Evolutionary conservation across 1,139 yeast genomes (phyloP), one percentile per base, ranked within the genome.

Genomic region (Cylindricascospora bacillispora): DNA sequence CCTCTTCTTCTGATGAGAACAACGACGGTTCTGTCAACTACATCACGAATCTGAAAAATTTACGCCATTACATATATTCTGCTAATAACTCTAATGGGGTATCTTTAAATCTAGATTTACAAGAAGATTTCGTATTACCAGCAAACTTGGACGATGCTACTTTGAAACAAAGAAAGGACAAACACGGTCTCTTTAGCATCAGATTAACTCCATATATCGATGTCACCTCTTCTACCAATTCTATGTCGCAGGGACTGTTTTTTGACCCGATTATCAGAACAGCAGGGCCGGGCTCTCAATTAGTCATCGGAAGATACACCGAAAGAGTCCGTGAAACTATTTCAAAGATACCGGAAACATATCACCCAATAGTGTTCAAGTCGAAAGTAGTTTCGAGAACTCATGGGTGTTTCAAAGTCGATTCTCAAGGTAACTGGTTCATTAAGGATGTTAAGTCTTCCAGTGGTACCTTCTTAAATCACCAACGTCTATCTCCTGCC

Each of bases 331-430:
- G 80, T 44, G 73, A 73, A 17, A 79, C 82, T 0, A 78, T 80
- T 4, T 71, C 70, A 29, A 79, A 83, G 3, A 73, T 79, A 1
- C 79, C 76, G 29, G 80, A 81, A 11, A 70, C 78, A 3, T 69
- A 73, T 32, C 77, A 79, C 2, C 83, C 94, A 0, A 75, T 89
- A 17, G 93, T 83, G 6, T 89, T 86, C 62, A 80, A 81, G 48
- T 78, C 93, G 33, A 89, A 89, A 51, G 97, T 89, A 21, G 97
- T 89, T 4, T 81, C 94, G 2, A 67, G 98, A 41, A 67, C 80
- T 1, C 98, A 89, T 55, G 98, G 97, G 2, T 70, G 76, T 43
- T 67, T 85, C 35, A 67, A 68, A 37, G 85, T 86, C 36, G 76
- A 76, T 46, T 66, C 67, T 22, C 65, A 65, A 26, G 95, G 94